Conservation (phyloP, 805 yeast genomes). For the Grigorovia yakushimaensis region DNA sequence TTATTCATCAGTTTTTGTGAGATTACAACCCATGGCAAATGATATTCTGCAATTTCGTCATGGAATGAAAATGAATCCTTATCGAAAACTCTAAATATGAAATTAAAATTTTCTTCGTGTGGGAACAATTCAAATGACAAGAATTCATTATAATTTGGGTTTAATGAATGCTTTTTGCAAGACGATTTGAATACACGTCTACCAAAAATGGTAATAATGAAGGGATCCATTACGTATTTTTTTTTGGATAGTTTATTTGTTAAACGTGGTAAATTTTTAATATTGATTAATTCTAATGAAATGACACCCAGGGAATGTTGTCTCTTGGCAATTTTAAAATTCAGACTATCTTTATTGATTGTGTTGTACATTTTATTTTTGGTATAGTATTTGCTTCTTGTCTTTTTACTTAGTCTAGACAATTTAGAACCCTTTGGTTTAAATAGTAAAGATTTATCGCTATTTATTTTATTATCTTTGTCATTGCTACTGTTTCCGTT, state of each 20-base stretch:
- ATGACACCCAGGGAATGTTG: constrained; percentile 50
- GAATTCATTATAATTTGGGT: constrained; percentile 74
- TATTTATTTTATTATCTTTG: constrained; percentile 3
- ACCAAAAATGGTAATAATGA: constrained; percentile 85
- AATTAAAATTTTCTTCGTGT: constrained; percentile 53
- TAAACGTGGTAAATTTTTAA: constrained; percentile 70
- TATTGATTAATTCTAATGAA: constrained; percentile 65
- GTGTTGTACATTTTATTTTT: constrained; percentile 6
- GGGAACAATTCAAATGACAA: constrained; percentile 67
- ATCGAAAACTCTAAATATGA: constrained; percentile 70
- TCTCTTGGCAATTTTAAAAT: constrained; percentile 21
- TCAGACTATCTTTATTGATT: constrained; percentile 7
- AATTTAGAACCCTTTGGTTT: constrained; percentile 3
- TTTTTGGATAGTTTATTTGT: constrained; percentile 55
- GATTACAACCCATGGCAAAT: constrained; percentile 46
- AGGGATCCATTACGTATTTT: constrained; percentile 88
- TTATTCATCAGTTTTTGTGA: neutral
- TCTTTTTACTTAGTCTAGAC: constrained; percentile 5
- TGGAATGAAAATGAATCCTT: constrained; percentile 76
- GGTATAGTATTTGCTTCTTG: constrained; percentile 2
- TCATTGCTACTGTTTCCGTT: neutral
- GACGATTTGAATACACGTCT: constrained; percentile 79
- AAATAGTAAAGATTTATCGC: neutral
- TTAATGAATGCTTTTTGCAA: constrained; percentile 70
- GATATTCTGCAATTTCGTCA: constrained; percentile 66